Evolutionary conservation across 192 early-diverging fungal species (phyloP).

Genomic region (Coemansia sp.): DNA sequence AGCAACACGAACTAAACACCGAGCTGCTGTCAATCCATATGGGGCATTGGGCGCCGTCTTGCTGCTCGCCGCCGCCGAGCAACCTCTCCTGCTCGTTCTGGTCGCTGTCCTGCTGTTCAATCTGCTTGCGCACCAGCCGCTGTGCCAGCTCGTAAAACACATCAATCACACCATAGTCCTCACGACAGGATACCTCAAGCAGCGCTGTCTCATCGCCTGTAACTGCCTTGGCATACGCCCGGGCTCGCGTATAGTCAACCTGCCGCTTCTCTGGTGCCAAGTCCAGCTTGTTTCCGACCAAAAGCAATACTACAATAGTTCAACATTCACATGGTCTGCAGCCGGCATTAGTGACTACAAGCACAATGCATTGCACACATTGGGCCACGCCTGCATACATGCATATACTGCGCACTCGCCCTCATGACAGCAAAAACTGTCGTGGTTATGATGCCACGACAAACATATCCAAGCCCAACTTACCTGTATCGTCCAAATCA

Average conservation of each 20-base stretch:
- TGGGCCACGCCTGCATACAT: background rate
- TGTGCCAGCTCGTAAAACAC: slow-evolving; percentile 47
- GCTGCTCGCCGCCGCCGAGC: slow-evolving; percentile 13
- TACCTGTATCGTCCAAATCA: slow-evolving; percentile 60
- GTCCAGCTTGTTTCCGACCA: slow-evolving; percentile 73
- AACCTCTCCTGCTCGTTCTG: slow-evolving; percentile 17
- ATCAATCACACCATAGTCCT: slow-evolving; percentile 61
- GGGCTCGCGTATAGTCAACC: slow-evolving; percentile 58
- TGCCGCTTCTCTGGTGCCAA: slow-evolving; percentile 58
- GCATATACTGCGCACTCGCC: background rate
- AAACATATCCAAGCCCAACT: slow-evolving; percentile 1
- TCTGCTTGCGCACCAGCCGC: slow-evolving; percentile 33
- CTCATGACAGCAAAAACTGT: background rate
- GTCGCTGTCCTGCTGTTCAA: slow-evolving; percentile 8
- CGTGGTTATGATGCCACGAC: background rate
- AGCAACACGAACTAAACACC: slow-evolving; percentile 4
- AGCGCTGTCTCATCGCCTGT: slow-evolving; percentile 62
- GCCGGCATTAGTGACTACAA: background rate
- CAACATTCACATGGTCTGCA: slow-evolving; percentile 3
- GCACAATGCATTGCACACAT: background rate
- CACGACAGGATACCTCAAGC: slow-evolving; percentile 71
- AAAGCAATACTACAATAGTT: slow-evolving; percentile 57
- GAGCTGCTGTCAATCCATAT: slow-evolving; percentile 24
- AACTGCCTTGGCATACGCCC: slow-evolving; percentile 59
- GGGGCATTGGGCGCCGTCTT: slow-evolving; percentile 18